Evolutionary conservation across 768 basidiomycete genomes (phyloP).

Genomic region (Obba rivulosa): DNA sequence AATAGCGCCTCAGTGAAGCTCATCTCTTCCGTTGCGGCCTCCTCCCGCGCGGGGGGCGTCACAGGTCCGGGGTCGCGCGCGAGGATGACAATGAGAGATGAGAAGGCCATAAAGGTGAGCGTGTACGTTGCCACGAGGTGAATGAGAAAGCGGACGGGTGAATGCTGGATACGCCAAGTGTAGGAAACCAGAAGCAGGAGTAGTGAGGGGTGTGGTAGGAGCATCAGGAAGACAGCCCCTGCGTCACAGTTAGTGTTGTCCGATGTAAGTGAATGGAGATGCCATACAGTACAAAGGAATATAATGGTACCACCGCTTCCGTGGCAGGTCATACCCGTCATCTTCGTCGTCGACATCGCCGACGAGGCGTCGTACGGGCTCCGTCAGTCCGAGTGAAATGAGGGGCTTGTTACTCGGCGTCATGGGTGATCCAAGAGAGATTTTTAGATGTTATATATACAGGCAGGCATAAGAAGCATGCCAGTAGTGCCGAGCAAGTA

Average conservation of each 20-base stretch:
- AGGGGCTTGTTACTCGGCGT: conserved; percentile 3
- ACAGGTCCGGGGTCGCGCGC: conserved; percentile 73
- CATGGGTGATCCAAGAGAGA: conserved; percentile 5
- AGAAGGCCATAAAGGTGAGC: conserved; percentile 64
- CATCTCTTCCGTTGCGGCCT: conserved; percentile 27
- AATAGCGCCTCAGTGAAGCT: conserved; percentile 60
- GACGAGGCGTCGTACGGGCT: conserved; percentile 5
- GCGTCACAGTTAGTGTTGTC: neutral
- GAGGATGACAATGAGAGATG: conserved; percentile 68
- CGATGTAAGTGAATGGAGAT: neutral
- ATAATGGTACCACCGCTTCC: conserved; percentile 15
- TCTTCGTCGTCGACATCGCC: conserved; percentile 13
- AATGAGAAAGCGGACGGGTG: conserved; percentile 38
- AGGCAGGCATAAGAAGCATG: too few relatives aligned
- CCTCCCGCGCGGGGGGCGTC: conserved; percentile 5
- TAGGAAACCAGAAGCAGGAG: conserved; percentile 63
- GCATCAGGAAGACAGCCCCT: conserved; percentile 51
- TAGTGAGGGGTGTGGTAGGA: conserved; percentile 72
- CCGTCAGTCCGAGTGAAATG: conserved; percentile 7
- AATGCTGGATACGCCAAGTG: conserved; percentile 51
- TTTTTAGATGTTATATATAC: conserved; percentile 1
- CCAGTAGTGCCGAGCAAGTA: too few relatives aligned
- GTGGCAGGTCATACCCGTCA: conserved; percentile 1
- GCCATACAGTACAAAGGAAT: conserved; percentile 14
- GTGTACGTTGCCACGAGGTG: conserved; percentile 60